A percentile compares a stretch with the other conserved stretches of the same genome.
Conservation (phyloP, 495 filamentous ascomycete species). For the Pseudevernia furfuracea region DNA sequence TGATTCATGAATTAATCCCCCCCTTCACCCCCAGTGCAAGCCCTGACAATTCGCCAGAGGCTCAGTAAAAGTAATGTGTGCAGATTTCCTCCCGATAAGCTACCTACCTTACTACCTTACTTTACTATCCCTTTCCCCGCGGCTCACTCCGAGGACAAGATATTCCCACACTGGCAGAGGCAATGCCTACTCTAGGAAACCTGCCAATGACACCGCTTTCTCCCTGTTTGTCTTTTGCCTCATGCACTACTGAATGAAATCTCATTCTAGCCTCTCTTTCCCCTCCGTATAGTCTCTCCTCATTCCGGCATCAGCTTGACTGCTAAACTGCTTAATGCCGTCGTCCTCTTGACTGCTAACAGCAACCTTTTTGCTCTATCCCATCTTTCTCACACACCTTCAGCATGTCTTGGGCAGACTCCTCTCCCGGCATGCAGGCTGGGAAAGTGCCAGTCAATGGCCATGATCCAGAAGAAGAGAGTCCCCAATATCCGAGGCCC, state of each 20-base stretch:
- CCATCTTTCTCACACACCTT: not conserved
- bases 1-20: not conserved
- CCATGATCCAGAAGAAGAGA: constrained; percentile 23
- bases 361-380: not conserved
- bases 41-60: not conserved
- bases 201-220: not conserved
- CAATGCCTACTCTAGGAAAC: not conserved
- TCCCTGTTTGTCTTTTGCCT: not conserved
- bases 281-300: not conserved
- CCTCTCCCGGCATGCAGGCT: constrained; percentile 29
- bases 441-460: constrained; percentile 24
- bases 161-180: too few relatives aligned
- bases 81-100: too few relatives aligned
- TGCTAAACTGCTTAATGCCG: constrained; percentile 4
- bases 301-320: not conserved
- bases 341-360: not conserved
- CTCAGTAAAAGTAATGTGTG: too few relatives aligned
- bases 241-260: constrained; percentile 7
- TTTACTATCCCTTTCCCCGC: constrained; percentile 15
- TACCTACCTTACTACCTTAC: not conserved
- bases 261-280: constrained; percentile 8
- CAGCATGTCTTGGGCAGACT: constrained; percentile 30
- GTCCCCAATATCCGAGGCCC: constrained; percentile 22
- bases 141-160: not conserved
- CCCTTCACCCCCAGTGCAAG: too few relatives aligned